These are phyloP conservation scores for Pestalotiopsis sp. DNA, from an alignment of 2,329 filamentous ascomycete species.

Conservation along the genomic window DNA sequence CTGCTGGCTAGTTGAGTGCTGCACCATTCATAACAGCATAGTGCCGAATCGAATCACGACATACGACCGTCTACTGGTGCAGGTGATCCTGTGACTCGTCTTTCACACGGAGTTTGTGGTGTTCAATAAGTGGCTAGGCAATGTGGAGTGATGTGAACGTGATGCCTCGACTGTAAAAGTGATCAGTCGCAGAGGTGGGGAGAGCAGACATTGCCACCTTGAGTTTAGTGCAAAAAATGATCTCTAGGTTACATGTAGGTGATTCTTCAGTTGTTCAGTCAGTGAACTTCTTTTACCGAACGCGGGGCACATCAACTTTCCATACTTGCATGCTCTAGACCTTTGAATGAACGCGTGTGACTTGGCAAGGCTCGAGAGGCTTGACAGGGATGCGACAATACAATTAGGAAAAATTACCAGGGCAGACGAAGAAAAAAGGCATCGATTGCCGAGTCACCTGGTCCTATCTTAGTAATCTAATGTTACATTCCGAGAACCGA, in stretches of 20 bases:
- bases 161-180: neutral
- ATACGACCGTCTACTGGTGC: neutral
- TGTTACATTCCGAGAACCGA: neutral
- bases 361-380: neutral
- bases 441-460: neutral
- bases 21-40: neutral
- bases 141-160: slow-evolving; percentile 9
- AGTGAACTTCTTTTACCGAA: no score
- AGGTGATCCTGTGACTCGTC: neutral
- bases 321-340: no score
- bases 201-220: neutral
- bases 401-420: neutral
- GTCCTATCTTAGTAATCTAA: neutral
- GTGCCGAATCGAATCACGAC: slow-evolving; percentile 2
- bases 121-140: neutral
- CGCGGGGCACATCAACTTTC: no score
- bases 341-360: neutral
- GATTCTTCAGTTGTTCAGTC: no score
- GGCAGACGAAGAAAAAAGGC: neutral
- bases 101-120: neutral
- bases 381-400: neutral
- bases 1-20: neutral
- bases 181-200: slow-evolving; percentile 1
- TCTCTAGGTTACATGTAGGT: no score
- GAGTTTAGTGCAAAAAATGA: neutral